Evolutionary conservation across 179 eudicot species (phyloP).

Genomic region (Heliamphora pulchella): DNA sequence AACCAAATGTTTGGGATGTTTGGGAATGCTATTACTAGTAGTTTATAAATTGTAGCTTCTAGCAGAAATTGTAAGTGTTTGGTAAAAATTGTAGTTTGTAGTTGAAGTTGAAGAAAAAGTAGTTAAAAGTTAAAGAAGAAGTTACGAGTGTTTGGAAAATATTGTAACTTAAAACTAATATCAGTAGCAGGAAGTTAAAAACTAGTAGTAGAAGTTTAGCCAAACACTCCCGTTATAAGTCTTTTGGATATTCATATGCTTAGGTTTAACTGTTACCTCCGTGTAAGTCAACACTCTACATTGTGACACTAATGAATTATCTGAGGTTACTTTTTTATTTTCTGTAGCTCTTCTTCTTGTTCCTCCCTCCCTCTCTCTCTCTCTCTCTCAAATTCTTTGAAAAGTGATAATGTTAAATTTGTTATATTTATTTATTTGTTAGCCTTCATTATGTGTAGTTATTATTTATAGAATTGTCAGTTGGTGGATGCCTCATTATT

Average conservation of each 20-base stretch:
- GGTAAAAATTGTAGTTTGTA: too few species aligned
- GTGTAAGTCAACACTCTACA: not conserved
- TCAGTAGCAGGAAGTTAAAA: too few species aligned
- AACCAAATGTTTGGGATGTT: not conserved
- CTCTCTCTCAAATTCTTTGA: not conserved
- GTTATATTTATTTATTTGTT: not conserved
- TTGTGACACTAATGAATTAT: not conserved
- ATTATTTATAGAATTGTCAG: not conserved
- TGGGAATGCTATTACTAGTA: too few species aligned
- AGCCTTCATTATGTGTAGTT: not conserved
- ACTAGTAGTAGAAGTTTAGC: too few species aligned
- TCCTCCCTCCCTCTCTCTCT: not conserved
- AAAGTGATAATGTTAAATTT: not conserved
- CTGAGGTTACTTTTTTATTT: not conserved
- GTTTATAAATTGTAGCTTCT: too few species aligned
- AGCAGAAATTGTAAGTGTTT: too few species aligned
- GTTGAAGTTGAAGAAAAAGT: too few species aligned
- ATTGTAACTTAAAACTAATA: too few species aligned
- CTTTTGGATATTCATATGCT: not conserved
- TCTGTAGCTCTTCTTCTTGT: not conserved
- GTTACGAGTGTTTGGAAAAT: too few species aligned
- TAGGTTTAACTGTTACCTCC: not conserved
- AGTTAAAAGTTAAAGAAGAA: too few species aligned
- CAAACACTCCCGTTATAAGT: too few species aligned
- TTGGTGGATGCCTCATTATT: not conserved